Evolutionary conservation across 139 green algal genomes (phyloP).

Genomic region (Volvox reticuliferus): DNA sequence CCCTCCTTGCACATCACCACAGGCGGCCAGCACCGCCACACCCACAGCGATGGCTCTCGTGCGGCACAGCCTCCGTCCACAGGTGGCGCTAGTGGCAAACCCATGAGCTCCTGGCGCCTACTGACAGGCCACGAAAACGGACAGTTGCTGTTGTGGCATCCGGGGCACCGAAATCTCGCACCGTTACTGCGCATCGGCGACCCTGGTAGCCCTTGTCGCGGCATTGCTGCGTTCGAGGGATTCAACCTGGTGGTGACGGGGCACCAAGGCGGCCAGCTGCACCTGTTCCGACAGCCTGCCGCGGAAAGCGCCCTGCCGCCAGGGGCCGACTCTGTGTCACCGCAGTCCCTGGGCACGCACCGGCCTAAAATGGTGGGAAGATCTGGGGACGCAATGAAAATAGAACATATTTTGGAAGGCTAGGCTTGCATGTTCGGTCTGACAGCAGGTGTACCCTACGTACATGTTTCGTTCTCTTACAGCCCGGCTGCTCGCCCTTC

Average conservation of each 20-base stretch:
- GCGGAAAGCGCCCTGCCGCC: conserved; percentile 39
- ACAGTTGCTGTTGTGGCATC: conserved; percentile 69
- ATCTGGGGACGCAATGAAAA: too few species aligned
- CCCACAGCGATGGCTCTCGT: neutral
- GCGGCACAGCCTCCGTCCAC: neutral
- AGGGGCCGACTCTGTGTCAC: neutral
- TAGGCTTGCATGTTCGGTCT: too few species aligned
- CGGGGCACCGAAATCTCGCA: neutral
- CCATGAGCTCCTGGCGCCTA: conserved; percentile 50
- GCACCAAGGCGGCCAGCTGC: conserved; percentile 63
- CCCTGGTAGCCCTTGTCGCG: conserved; percentile 35
- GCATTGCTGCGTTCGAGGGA: conserved; percentile 51
- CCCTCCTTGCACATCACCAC: neutral
- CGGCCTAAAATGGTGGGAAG: conserved; percentile 17
- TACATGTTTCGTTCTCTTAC: too few species aligned
- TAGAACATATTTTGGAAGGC: too few species aligned
- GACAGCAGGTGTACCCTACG: too few species aligned
- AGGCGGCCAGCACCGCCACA: neutral
- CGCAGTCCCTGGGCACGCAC: conserved; percentile 36
- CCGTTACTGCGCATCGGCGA: conserved; percentile 62
- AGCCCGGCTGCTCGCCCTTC: too few species aligned
- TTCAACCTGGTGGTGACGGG: conserved; percentile 50
- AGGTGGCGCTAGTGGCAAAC: neutral
- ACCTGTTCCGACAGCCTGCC: conserved; percentile 53
- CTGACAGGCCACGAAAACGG: conserved; percentile 69